A percentile compares a stretch with the other conserved stretches of the same genome.
phyloP scores from a whole-genome alignment of 805 yeast genomes.

The Geotrichum ghanense region DNA sequence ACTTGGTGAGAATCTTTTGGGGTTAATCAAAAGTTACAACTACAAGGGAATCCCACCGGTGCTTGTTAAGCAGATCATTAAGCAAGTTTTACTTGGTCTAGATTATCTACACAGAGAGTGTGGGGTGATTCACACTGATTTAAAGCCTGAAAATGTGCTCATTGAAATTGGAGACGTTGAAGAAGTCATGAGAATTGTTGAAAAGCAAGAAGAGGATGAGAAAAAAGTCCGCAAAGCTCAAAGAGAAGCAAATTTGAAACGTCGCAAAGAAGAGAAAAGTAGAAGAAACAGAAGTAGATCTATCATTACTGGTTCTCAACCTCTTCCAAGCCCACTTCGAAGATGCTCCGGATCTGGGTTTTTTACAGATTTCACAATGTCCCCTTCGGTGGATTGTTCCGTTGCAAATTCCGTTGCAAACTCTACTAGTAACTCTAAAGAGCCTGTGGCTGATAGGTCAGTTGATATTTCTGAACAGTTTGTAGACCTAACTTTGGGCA shows the following conservation, averaged over 20 bases:
- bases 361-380: constrained; percentile 19
- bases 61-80: constrained; percentile 71
- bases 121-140: constrained; percentile 65
- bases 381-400: constrained; percentile 13
- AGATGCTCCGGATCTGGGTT: constrained; percentile 25
- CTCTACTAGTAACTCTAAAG: constrained; percentile 6
- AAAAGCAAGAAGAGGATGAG: constrained; percentile 39
- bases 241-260: constrained; percentile 1
- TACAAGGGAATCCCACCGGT: constrained; percentile 71
- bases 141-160: constrained; percentile 65
- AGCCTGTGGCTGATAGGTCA: constrained; percentile 4
- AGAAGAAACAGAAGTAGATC: constrained; percentile 60
- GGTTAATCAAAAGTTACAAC: constrained; percentile 65
- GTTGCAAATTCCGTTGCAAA: constrained; percentile 6
- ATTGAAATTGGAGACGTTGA: constrained; percentile 80
- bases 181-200: constrained; percentile 57
- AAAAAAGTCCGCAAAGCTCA: constrained; percentile 6
- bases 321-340: constrained; percentile 78
- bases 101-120: constrained; percentile 63
- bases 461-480: constrained; percentile 8
- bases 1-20: constrained; percentile 83
- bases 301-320: constrained; percentile 82
- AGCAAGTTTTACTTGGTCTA: constrained; percentile 61
- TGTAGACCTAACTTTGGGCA: constrained; percentile 4
- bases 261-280: constrained; percentile 9